Evolutionary conservation across 345 rosid genomes (phyloP).

Genomic region (Mercurialis annua): DNA sequence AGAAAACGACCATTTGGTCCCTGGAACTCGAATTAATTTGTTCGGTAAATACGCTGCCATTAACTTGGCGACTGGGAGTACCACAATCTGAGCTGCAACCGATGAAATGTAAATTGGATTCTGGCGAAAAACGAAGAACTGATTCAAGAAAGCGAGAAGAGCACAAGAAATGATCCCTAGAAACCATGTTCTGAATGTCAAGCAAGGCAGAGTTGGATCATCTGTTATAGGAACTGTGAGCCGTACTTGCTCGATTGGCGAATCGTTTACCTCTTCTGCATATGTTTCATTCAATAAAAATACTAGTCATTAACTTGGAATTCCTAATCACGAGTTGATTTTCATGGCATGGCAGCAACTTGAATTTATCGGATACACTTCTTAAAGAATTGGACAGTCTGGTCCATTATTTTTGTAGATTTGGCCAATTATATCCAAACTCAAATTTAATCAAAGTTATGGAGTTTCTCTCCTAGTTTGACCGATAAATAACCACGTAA

Average conservation of each 20-base stretch:
- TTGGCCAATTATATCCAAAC: too few species aligned
- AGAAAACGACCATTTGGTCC: constrained; percentile 41
- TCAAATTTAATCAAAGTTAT: too few species aligned
- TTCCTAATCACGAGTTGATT: too few species aligned
- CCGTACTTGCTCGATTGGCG: constrained; percentile 46
- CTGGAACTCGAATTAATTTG: constrained; percentile 24
- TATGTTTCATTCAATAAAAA: background rate
- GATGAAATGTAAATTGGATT: constrained; percentile 36
- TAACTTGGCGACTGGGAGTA: constrained; percentile 35
- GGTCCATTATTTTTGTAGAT: too few species aligned
- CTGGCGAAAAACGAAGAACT: constrained; percentile 46
- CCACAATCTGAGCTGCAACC: constrained; percentile 42
- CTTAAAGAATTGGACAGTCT: too few species aligned
- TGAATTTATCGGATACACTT: too few species aligned
- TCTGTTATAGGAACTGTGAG: constrained; percentile 43
- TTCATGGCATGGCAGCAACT: too few species aligned
- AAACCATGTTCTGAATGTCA: constrained; percentile 50
- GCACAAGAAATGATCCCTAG: constrained; percentile 37
- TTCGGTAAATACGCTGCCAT: constrained; percentile 43
- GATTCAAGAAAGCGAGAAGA: constrained; percentile 36
- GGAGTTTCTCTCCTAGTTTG: too few species aligned
- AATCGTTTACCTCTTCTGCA: constrained; percentile 39
- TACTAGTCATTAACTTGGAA: background rate
- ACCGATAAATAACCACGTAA: too few species aligned
- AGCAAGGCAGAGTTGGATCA: constrained; percentile 44